phyloP scores from a whole-genome alignment of 2,329 filamentous ascomycete species.

The Rhynchosporium agropyri region DNA sequence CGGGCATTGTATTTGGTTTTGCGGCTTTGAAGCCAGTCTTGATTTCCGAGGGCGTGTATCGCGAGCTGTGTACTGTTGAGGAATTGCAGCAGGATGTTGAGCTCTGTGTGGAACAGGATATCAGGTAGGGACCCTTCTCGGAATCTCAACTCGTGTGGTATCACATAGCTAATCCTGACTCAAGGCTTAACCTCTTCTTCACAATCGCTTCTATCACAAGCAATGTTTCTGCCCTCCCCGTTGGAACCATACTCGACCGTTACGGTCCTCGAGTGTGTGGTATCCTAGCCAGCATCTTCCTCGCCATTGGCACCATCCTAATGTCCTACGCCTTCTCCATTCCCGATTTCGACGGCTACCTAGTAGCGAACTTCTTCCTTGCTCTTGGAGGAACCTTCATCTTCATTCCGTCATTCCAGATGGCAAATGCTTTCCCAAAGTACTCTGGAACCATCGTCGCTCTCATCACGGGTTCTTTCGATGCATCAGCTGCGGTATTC shows the following conservation, averaged over 20 bases:
- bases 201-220: slow-evolving; percentile 24
- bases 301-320: slow-evolving; percentile 19
- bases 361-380: slow-evolving; percentile 22
- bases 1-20: slow-evolving; percentile 25
- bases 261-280: slow-evolving; percentile 22
- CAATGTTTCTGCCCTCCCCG: slow-evolving; percentile 23
- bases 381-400: slow-evolving; percentile 23
- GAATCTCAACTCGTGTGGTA: background rate
- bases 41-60: slow-evolving; percentile 23
- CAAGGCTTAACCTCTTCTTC: slow-evolving; percentile 24
- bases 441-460: slow-evolving; percentile 24
- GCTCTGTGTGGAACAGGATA: slow-evolving; percentile 25
- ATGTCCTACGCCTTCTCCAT: slow-evolving; percentile 25
- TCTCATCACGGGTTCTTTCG: slow-evolving; percentile 24
- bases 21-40: slow-evolving; percentile 25
- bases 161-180: background rate
- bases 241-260: slow-evolving; percentile 22
- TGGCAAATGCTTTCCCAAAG: slow-evolving; percentile 25
- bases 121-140: slow-evolving; percentile 7
- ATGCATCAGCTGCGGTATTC: slow-evolving; percentile 24
- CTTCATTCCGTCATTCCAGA: slow-evolving; percentile 23
- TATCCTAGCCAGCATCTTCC: slow-evolving; percentile 22
- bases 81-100: slow-evolving; percentile 22
- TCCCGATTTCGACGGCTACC: slow-evolving; percentile 22
- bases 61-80: slow-evolving; percentile 20